These are phyloP conservation scores for Jamesozyma hellenica DNA, from an alignment of 805 yeast species.

Conservation along the genomic window DNA sequence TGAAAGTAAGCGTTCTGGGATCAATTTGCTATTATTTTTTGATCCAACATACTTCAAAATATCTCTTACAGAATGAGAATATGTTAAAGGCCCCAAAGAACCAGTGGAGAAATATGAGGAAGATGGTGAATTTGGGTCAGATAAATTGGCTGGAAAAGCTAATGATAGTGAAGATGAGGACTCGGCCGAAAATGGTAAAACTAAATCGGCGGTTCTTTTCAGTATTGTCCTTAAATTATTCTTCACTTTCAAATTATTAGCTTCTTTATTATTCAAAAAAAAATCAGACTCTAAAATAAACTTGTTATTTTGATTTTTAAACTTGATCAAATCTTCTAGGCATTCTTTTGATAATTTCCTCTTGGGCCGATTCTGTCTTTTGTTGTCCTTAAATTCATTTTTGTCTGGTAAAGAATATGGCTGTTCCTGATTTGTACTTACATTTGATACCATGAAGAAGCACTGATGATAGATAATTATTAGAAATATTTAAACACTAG, in stretches of 20 bases:
- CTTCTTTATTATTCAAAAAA: no score
- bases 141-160: not conserved
- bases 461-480: not conserved
- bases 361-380: not conserved
- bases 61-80: slow-evolving; percentile 15
- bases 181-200: not conserved
- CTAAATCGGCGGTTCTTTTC: slow-evolving; percentile 2
- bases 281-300: no score
- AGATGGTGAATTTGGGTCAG: not conserved
- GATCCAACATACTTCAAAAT: slow-evolving; percentile 6
- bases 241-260: not conserved
- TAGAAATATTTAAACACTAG: no score
- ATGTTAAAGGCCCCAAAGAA: slow-evolving; percentile 19
- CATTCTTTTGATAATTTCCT: not conserved
- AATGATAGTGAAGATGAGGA: not conserved
- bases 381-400: not conserved
- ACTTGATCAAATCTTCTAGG: not conserved
- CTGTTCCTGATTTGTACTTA: not conserved
- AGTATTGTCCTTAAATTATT: slow-evolving; percentile 1
- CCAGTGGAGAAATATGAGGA: not conserved
- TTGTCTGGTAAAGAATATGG: not conserved
- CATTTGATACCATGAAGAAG: not conserved
- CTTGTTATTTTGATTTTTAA: not conserved
- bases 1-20: slow-evolving; percentile 6
- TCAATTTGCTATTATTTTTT: slow-evolving; percentile 1